Base-by-base conservation (phyloP, 768 basidiomycete species). In the Tulasnella sp. region DNA sequence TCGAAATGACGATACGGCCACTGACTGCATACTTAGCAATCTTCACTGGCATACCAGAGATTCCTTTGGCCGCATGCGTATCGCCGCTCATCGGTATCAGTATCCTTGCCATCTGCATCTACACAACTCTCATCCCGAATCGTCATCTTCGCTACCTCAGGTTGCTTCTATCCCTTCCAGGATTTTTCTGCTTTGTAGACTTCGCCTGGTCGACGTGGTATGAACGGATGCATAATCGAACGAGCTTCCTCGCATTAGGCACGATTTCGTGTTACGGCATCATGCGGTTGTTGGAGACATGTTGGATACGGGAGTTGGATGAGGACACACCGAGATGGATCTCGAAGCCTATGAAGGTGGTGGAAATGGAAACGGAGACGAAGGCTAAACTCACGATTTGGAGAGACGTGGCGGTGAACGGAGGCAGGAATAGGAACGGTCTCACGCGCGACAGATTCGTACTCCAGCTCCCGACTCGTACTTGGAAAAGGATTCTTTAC, bases 111-210 rank as follows among this genome's bases (percentile, higher is more conserved):
- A 24, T 29, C 23, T 59, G 56, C 56, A 59, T 59, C 21, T 59
- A 59, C 49, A 41, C 55, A n/a, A 59, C 56, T 3, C 30, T 42
- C 23, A 19, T 59, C 3, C 27, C 30, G 15, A n/a, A 42, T n/a
- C 55, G 55, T 15, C 21, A 27, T n/a, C 27, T 49, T 10, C 38
- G 29, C 30, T 2, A 41, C 15, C 27, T 61, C 42, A 61, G 61
- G 8, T 32, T 62, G 32, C 15, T 50, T 11, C 49, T 61, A 1
- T 60, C 59, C 2, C 27, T 62, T 27, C 61, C 61, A 7, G 61
- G 43, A 26, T 11, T 32, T 1, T 61, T 29, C 27, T 63, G 19
- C 10, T 41, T 48, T 23, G n/a, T 34, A 19, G 27, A 34, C 26
- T 43, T 61, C 29, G 61, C 26, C 23, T 59, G 60, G 48, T 61